Conservation (phyloP, 805 yeast species). For the Candida multigemmis region DNA sequence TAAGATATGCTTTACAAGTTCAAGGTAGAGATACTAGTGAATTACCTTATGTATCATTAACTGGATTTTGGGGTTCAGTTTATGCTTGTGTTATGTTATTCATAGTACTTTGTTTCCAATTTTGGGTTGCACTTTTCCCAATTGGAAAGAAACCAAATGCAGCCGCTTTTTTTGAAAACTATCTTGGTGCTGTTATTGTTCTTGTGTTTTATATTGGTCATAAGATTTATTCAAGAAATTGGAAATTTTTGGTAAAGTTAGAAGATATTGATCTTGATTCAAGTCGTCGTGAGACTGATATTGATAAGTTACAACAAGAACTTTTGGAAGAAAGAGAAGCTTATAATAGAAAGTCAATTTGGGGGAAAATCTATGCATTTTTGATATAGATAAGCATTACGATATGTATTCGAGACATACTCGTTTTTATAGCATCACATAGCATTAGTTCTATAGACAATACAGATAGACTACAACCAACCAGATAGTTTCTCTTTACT, state of each 20-base stretch:
- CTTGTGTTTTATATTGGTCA: slow-evolving; percentile 41
- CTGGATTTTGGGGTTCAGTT: slow-evolving; percentile 29
- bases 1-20: slow-evolving; percentile 18
- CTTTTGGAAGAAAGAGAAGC: slow-evolving; percentile 32
- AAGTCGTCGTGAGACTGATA: slow-evolving; percentile 51
- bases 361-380: no score
- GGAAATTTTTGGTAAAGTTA: slow-evolving; percentile 26
- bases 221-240: slow-evolving; percentile 36
- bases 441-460: no score
- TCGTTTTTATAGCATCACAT: no score
- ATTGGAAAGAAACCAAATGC: slow-evolving; percentile 20
- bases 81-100: slow-evolving; percentile 15
- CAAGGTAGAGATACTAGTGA: slow-evolving; percentile 36
- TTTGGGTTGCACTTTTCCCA: slow-evolving; percentile 27
- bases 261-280: slow-evolving; percentile 50
- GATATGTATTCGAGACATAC: no score
- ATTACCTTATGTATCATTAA: slow-evolving; percentile 45
- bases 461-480: no score
- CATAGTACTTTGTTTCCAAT: slow-evolving; percentile 20
- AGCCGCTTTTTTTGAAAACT: slow-evolving; percentile 43
- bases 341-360: no score
- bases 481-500: not conserved
- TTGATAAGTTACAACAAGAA: slow-evolving; percentile 41
- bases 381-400: no score
- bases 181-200: slow-evolving; percentile 41